These are phyloP conservation scores for Rubus idaeus DNA, from an alignment of 306 rosid genomes.

Conservation along the genomic window DNA sequence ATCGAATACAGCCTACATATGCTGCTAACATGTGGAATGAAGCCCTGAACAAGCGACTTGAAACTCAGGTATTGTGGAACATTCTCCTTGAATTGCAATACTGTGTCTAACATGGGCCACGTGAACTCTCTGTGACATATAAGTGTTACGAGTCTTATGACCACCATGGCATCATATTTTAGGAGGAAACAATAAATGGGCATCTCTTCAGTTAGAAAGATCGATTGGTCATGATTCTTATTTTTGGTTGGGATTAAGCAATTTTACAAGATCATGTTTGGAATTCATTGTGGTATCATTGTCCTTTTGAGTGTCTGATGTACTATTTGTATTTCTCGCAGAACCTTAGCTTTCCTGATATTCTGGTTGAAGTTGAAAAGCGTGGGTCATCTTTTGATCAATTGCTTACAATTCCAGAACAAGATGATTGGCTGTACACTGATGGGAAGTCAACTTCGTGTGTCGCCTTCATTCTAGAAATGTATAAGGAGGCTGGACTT, in stretches of 20 bases:
- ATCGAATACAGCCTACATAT: slow-evolving; percentile 76
- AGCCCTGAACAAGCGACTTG: slow-evolving; percentile 94
- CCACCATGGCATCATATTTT: not conserved
- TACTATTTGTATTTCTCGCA: slow-evolving; percentile 37
- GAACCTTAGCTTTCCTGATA: slow-evolving; percentile 79
- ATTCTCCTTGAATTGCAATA: not conserved
- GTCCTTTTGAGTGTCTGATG: slow-evolving; percentile 3
- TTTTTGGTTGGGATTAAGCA: slow-evolving; percentile 3
- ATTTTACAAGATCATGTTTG: not conserved
- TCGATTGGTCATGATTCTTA: slow-evolving; percentile 4
- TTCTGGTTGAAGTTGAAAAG: slow-evolving; percentile 80
- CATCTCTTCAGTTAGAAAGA: not conserved
- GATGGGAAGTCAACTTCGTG: slow-evolving; percentile 96
- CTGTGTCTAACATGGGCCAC: not conserved
- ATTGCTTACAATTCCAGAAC: slow-evolving; percentile 84
- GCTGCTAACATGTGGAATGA: slow-evolving; percentile 98
- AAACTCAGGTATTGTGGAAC: slow-evolving; percentile 53
- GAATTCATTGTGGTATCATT: not conserved
- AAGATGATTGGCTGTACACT: slow-evolving; percentile 84
- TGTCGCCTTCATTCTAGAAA: slow-evolving; percentile 80
- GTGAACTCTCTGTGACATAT: not conserved
- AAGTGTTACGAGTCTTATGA: not conserved
- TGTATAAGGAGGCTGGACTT: slow-evolving; percentile 93
- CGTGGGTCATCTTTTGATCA: slow-evolving; percentile 87
- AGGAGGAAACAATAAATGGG: not conserved